Evolutionary conservation across 441 rosid genomes (phyloP).

Genomic region (Mallotus japonicus): DNA sequence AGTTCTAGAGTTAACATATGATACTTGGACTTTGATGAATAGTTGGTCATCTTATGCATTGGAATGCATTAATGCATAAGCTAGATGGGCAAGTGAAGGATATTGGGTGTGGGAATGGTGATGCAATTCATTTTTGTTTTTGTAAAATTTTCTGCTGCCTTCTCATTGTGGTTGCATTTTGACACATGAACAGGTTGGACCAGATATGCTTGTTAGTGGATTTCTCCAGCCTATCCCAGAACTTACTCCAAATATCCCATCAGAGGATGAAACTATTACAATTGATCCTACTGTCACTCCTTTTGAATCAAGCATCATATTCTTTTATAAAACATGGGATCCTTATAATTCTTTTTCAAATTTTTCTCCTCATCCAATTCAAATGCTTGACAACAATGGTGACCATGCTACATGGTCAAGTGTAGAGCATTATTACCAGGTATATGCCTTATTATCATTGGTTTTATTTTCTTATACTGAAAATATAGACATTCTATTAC

Average conservation of each 20-base stretch:
- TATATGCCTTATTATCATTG: conserved; percentile 25
- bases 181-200: conserved; percentile 65
- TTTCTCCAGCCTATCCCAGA: conserved; percentile 93
- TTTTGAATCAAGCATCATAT: conserved; percentile 67
- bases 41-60: background rate
- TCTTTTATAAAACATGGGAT: conserved; percentile 93
- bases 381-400: conserved; percentile 56
- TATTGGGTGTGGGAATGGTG: no score
- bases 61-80: no score
- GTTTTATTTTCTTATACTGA: conserved; percentile 18
- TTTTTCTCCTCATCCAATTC: conserved; percentile 85
- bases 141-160: conserved; percentile 3
- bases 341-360: conserved; percentile 88
- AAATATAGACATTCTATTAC: conserved; percentile 3
- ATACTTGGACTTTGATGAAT: background rate
- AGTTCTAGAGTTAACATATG: background rate
- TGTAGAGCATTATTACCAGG: conserved; percentile 93
- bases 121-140: background rate
- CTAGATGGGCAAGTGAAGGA: no score
- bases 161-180: conserved; percentile 18
- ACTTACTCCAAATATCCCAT: conserved; percentile 71
- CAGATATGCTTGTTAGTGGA: conserved; percentile 89
- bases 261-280: conserved; percentile 67
- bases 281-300: conserved; percentile 78
- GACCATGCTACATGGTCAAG: conserved; percentile 63